A percentile compares a stretch with the other conserved stretches of the same genome.
Evolutionary conservation across 2,329 filamentous ascomycete species (phyloP).

Genomic region (Colletotrichum trifolii): DNA sequence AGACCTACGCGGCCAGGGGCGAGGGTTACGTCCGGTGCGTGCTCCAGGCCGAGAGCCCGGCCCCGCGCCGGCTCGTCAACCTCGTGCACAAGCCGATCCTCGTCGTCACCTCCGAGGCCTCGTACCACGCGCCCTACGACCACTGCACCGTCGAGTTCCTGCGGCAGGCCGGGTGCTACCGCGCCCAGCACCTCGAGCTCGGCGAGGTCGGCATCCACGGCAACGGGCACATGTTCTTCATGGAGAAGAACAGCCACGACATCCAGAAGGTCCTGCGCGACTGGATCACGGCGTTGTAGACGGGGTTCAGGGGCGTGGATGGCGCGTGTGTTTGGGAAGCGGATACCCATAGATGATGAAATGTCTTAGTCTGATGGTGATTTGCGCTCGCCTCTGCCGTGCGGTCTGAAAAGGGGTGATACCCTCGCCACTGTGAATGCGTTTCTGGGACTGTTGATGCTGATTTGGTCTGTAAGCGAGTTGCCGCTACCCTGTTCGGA

Average conservation of each 20-base stretch:
- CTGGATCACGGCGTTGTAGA: conserved; percentile 39
- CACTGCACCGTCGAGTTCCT: conserved; percentile 54
- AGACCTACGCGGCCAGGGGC: conserved; percentile 40
- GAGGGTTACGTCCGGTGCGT: conserved; percentile 42
- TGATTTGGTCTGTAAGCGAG: too few relatives aligned
- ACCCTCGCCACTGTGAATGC: too few relatives aligned
- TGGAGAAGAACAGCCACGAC: conserved; percentile 59
- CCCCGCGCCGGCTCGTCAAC: conserved; percentile 50
- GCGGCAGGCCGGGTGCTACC: conserved; percentile 53
- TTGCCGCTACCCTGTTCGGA: too few relatives aligned
- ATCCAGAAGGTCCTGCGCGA: conserved; percentile 44
- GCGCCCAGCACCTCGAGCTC: conserved; percentile 49
- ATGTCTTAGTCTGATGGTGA: too few relatives aligned
- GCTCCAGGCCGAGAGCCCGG: conserved; percentile 49
- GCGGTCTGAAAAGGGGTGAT: too few relatives aligned
- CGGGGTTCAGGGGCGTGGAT: neutral
- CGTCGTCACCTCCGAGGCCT: conserved; percentile 54
- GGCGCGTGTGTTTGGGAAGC: neutral
- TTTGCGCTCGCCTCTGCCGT: too few relatives aligned
- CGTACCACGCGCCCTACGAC: conserved; percentile 59
- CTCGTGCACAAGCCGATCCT: conserved; percentile 49
- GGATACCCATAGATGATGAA: too few relatives aligned
- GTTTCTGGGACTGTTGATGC: too few relatives aligned
- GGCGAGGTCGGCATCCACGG: conserved; percentile 52
- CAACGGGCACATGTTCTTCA: conserved; percentile 60